phyloP scores from a whole-genome alignment of 2,329 filamentous ascomycete genomes.

The Rutstroemia sp. region DNA sequence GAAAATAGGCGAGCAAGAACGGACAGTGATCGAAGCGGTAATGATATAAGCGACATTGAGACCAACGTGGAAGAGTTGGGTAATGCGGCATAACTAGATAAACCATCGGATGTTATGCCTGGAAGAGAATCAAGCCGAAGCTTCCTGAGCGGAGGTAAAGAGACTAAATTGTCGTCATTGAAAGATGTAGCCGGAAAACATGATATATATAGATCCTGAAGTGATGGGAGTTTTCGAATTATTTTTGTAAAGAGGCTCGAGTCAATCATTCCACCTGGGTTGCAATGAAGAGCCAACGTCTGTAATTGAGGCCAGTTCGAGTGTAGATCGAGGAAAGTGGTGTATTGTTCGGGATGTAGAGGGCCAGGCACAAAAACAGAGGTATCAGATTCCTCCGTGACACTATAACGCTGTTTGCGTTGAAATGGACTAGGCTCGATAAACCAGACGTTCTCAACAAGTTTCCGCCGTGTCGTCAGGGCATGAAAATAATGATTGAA shows the following conservation, averaged over 20 bases:
- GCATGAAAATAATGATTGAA: conserved; percentile 53
- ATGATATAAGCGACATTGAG: conserved; percentile 47
- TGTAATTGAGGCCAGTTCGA: conserved; percentile 47
- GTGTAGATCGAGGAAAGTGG: conserved; percentile 44
- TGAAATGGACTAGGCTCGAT: conserved; percentile 30
- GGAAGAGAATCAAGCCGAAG: conserved; percentile 48
- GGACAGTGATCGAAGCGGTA: conserved; percentile 48
- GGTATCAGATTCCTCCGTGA: conserved; percentile 17
- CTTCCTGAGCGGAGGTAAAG: conserved; percentile 46
- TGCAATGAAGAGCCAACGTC: conserved; percentile 51
- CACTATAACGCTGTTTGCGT: conserved; percentile 31
- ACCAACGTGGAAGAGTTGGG: conserved; percentile 38
- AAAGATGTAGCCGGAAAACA: conserved; percentile 49
- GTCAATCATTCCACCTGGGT: conserved; percentile 46
- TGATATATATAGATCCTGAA: conserved; percentile 53
- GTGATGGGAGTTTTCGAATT: conserved; percentile 42
- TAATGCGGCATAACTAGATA: conserved; percentile 49
- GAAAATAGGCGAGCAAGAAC: conserved; percentile 52
- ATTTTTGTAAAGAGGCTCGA: conserved; percentile 45
- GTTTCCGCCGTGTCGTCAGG: conserved; percentile 46
- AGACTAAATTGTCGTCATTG: conserved; percentile 46
- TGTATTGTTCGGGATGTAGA: conserved; percentile 35
- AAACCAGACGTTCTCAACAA: conserved; percentile 54
- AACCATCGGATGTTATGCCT: conserved; percentile 48
- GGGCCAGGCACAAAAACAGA: conserved; percentile 30